These are phyloP conservation scores for Potentilla sterilis DNA, from an alignment of 306 rosid genomes.

Conservation along the genomic window DNA sequence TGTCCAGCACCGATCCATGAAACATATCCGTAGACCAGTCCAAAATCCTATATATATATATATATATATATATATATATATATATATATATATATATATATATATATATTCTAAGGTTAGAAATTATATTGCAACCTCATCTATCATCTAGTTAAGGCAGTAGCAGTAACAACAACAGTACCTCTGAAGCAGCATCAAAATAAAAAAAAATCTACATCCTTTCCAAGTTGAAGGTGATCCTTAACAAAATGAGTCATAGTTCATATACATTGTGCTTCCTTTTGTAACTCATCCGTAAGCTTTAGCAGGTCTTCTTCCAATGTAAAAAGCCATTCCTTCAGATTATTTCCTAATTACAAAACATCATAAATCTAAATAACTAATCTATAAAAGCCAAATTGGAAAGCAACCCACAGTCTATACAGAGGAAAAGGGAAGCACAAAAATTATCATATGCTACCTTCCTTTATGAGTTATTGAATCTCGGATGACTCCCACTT, in stretches of 20 bases:
- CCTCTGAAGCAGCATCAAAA: slow-evolving; percentile 98
- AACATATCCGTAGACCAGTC: not conserved
- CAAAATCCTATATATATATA: not conserved
- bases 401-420: not conserved
- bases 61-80: too few relatives aligned
- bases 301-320: slow-evolving; percentile 85
- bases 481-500: slow-evolving; percentile 76
- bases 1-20: not conserved
- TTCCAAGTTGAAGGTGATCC: slow-evolving; percentile 93
- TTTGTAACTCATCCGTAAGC: slow-evolving; percentile 79
- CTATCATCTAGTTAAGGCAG: too few relatives aligned
- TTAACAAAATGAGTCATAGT: slow-evolving; percentile 70
- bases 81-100: too few relatives aligned
- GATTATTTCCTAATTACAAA: slow-evolving; percentile 61
- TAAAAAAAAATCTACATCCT: slow-evolving; percentile 81
- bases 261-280: slow-evolving; percentile 80
- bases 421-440: not conserved
- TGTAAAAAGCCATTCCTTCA: slow-evolving; percentile 71
- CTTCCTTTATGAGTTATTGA: slow-evolving; percentile 79
- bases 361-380: slow-evolving; percentile 8
- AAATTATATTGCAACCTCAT: too few relatives aligned
- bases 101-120: not conserved
- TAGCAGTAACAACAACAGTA: slow-evolving; percentile 36
- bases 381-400: not conserved
- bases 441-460: slow-evolving; percentile 28